Evolutionary conservation across 2,329 filamentous ascomycete species (phyloP).

Genomic region (Aspergillus pseudoviridinutans): DNA sequence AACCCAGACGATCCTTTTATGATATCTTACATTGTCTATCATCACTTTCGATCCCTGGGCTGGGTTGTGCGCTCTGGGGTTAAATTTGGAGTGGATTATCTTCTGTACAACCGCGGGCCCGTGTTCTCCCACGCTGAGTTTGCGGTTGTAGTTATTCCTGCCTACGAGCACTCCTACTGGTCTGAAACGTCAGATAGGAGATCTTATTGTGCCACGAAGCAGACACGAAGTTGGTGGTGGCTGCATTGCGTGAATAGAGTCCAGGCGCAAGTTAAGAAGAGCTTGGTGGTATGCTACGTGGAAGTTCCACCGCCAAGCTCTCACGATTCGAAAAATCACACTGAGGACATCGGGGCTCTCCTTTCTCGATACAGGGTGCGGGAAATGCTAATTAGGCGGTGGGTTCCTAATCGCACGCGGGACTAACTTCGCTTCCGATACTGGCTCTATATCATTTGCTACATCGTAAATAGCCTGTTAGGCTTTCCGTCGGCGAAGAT

Average conservation of each 20-base stretch:
- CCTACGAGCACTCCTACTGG: slow-evolving; percentile 75
- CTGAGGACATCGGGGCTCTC: slow-evolving; percentile 54
- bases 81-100: slow-evolving; percentile 91
- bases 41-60: slow-evolving; percentile 91
- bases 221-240: slow-evolving; percentile 47
- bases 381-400: slow-evolving; percentile 77
- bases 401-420: slow-evolving; percentile 75
- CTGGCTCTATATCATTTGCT: neutral
- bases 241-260: slow-evolving; percentile 86
- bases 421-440: slow-evolving; percentile 40
- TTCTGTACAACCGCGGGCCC: slow-evolving; percentile 90
- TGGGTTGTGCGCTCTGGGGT: slow-evolving; percentile 91
- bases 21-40: slow-evolving; percentile 82
- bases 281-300: slow-evolving; percentile 82
- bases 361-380: slow-evolving; percentile 70
- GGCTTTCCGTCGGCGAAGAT: neutral
- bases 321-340: slow-evolving; percentile 29
- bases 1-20: slow-evolving; percentile 79
- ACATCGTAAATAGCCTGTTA: neutral
- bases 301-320: slow-evolving; percentile 70
- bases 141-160: slow-evolving; percentile 76
- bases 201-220: slow-evolving; percentile 47
- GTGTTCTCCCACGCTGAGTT: slow-evolving; percentile 96
- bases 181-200: slow-evolving; percentile 46
- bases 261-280: slow-evolving; percentile 86